Evolutionary conservation across 768 basidiomycete species (phyloP), one percentile per base, ranked within the genome.

Genomic region (Fibroporia radiculosa): DNA sequence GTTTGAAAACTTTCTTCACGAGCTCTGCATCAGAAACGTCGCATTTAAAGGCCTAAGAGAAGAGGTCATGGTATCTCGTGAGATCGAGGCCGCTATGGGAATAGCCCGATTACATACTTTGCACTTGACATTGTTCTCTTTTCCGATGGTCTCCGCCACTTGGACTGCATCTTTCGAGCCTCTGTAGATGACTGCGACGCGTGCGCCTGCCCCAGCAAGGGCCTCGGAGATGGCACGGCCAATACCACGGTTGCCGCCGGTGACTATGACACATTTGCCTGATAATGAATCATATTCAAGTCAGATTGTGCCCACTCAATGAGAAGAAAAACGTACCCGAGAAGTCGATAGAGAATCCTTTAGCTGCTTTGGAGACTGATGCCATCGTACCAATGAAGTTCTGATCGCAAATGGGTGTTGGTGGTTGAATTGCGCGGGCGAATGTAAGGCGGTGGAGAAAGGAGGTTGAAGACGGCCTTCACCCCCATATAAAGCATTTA

Each of bases 161-260:
- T 74, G 57, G 18, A 64, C 65, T 0, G 80, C 80, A 47, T 74
- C 58, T 45, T 61, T 58, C 11, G 76, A 70, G 44, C 55, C 56
- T 67, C 78, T 79, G 40, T 80, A 82, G 39, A 82, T 76, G 8
- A 84, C 73, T 22, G 78, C 80, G 3, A 84, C 76, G 40, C 72
- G 72, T 0, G 70, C 72, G 22, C 77, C 77, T 0, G 80, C 73
- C 34, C 66, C 54, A 16, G 78, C 78, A 27, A 78, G 64, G 1
- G 78, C 77, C 28, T 65, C 61, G 20, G 73, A 72, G 43, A 71
- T 74, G 1, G 74, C 78, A 24, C 61, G 66, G 1, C 82, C 82
- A 37, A 83, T 80, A 8, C 81, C 80, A 33, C 74, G 65, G 52
- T 75, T 78, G 1, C 78, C 78, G 3, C 81, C 81, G 0, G 82